These are phyloP conservation scores for Alternaria burnsii DNA, from an alignment of 2,329 filamentous ascomycete species.

Conservation along the genomic window DNA sequence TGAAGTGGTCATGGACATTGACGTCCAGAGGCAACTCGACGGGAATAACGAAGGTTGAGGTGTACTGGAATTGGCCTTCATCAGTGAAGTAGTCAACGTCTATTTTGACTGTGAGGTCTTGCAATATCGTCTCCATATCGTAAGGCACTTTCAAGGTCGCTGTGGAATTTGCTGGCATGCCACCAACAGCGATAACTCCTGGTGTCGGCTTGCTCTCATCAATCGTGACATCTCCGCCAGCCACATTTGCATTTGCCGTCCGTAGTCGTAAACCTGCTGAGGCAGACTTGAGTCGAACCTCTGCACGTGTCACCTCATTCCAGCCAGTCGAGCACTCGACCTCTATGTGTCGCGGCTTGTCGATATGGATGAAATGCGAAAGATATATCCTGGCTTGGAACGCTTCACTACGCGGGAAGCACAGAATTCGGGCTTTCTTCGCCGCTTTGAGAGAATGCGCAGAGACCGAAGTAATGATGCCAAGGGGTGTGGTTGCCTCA, in stretches of 20 bases:
- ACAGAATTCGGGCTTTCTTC: slow-evolving; percentile 67
- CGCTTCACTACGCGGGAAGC: slow-evolving; percentile 75
- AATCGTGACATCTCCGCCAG: slow-evolving; percentile 54
- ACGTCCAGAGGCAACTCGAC: slow-evolving; percentile 87
- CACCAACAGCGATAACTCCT: slow-evolving; percentile 57
- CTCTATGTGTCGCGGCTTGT: slow-evolving; percentile 79
- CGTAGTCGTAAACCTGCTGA: slow-evolving; percentile 68
- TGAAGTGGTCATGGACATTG: slow-evolving; percentile 96
- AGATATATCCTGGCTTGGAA: slow-evolving; percentile 74
- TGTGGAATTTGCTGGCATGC: slow-evolving; percentile 55
- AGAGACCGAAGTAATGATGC: slow-evolving; percentile 56
- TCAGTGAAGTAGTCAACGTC: slow-evolving; percentile 78
- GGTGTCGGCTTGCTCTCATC: slow-evolving; percentile 54
- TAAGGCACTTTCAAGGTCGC: slow-evolving; percentile 78
- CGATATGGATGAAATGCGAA: slow-evolving; percentile 77
- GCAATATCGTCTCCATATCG: slow-evolving; percentile 79
- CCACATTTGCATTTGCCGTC: slow-evolving; percentile 59
- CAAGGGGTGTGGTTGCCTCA: slow-evolving; percentile 56
- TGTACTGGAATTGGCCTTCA: slow-evolving; percentile 70
- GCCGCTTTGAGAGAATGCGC: slow-evolving; percentile 44
- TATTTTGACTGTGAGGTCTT: slow-evolving; percentile 75
- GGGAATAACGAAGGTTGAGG: slow-evolving; percentile 69
- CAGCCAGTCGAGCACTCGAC: slow-evolving; percentile 76
- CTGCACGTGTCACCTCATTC: slow-evolving; percentile 67
- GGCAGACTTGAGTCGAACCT: slow-evolving; percentile 64